These are phyloP conservation scores for Neofusicoccum ribis DNA, from an alignment of 2,329 filamentous ascomycete genomes.

Conservation along the genomic window DNA sequence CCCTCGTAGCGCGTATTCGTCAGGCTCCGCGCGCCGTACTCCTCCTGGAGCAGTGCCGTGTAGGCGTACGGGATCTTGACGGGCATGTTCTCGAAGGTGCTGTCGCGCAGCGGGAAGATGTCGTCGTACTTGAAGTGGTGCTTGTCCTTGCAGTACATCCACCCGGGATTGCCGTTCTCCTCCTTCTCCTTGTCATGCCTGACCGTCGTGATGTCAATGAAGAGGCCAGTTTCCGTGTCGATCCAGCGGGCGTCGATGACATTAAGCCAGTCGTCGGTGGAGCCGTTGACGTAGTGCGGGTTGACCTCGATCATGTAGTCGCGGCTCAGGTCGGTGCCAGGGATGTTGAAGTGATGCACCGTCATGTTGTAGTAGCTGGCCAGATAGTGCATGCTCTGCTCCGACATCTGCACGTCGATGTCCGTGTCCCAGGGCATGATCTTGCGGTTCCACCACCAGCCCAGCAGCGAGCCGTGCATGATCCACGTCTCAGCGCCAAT, in stretches of 20 bases:
- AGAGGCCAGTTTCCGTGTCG: conserved; percentile 59
- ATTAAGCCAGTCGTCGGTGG: conserved; percentile 49
- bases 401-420: conserved; percentile 60
- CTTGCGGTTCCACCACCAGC: conserved; percentile 64
- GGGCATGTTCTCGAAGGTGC: conserved; percentile 53
- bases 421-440: conserved; percentile 65
- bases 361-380: conserved; percentile 64
- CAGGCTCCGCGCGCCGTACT: conserved; percentile 55
- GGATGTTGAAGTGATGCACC: conserved; percentile 48
- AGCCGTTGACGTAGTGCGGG: conserved; percentile 52
- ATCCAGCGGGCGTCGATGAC: conserved; percentile 64
- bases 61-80: conserved; percentile 60
- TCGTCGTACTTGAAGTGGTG: conserved; percentile 56
- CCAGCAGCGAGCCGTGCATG: conserved; percentile 62
- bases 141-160: conserved; percentile 58
- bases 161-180: conserved; percentile 39
- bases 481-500: conserved; percentile 63
- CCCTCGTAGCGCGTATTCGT: conserved; percentile 47
- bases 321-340: conserved; percentile 25
- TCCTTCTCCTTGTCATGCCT: conserved; percentile 47
- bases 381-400: conserved; percentile 56
- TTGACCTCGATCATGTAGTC: conserved; percentile 62
- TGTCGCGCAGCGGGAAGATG: conserved; percentile 59
- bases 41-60: conserved; percentile 53
- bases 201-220: conserved; percentile 63